Base-by-base conservation (phyloP, 163 green algal species). In the Prototheca wickerhamii region DNA sequence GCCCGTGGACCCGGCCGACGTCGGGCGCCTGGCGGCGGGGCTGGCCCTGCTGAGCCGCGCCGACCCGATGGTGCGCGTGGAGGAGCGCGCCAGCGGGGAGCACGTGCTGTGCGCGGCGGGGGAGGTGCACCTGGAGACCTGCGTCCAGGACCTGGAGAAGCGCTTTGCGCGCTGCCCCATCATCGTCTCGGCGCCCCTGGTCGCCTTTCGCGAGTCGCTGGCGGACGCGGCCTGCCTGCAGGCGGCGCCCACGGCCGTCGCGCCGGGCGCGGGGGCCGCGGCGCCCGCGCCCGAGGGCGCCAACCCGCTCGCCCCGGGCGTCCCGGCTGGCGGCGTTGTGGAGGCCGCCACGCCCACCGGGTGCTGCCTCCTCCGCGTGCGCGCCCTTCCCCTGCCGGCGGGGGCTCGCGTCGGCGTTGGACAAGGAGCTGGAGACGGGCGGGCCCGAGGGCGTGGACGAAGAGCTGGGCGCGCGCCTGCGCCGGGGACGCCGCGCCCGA, bases 111-210 rank as follows among this genome's bases (percentile, higher is more conserved):
- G 80, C 35, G 86, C 86, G 20, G 86, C 77, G 58, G 92, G 92
- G 2, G 92, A 98, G 75, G 91, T 98, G 58, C 93, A 98, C 78
- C 73, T 98, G 61, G 88, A 96, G 80, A 95, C 86, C 6, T 93
- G 87, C 65, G 72, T 98, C 50, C 91, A 94, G 68, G 92, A 98
- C 76, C 73, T 98, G 58, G 68, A 69, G 68, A 86, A 96, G 74
- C 71, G 89, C 8, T 98, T 97, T 79, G 93, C 92, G 2, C 64
- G 78, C 12, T 73, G 95, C 4, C 70, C 94, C 63, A 69, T 98
- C 34, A 63, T 86, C 33, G 90, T 98, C 44, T 97, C 91, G 10
- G 74, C 85, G 3, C 93, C 93, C 0, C 81, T 98, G 52, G 89
- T 98, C 2, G 84, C 85, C 2, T 98, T 98, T 75, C 76, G 83